Evolutionary conservation across 2,329 filamentous ascomycete species (phyloP).

Genomic region (Fusarium stilboides): DNA sequence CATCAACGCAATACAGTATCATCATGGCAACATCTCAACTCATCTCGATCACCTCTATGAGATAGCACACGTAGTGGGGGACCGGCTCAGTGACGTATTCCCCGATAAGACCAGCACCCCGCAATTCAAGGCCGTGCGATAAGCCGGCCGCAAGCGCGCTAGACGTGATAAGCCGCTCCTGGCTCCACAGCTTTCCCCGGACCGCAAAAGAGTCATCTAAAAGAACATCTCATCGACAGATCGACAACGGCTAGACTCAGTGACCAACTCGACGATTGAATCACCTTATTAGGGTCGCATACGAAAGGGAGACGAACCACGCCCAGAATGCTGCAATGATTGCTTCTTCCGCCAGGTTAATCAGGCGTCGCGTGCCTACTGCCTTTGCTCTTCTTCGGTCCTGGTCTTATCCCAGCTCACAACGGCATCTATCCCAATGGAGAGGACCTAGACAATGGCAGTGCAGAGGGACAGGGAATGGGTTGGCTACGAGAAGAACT

Average conservation of each 20-base stretch:
- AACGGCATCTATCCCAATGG: conserved; percentile 26
- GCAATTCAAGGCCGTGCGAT: conserved; percentile 31
- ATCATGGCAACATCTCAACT: conserved; percentile 1
- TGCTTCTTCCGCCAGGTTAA: conserved; percentile 39
- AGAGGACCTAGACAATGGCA: conserved; percentile 11
- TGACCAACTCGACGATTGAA: not conserved
- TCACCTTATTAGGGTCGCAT: not conserved
- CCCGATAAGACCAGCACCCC: conserved; percentile 31
- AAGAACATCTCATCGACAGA: conserved; percentile 9
- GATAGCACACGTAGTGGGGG: conserved; percentile 25
- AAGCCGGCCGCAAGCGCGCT: conserved; percentile 39
- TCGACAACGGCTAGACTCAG: not conserved
- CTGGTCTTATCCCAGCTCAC: conserved; percentile 10
- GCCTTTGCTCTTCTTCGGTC: conserved; percentile 21
- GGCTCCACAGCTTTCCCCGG: conserved; percentile 25
- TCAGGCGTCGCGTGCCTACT: conserved; percentile 43
- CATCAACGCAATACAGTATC: not conserved
- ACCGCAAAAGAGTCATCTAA: conserved; percentile 39
- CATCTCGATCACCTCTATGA: conserved; percentile 4
- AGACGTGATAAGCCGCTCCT: conserved; percentile 15
- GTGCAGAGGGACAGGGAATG: not conserved
- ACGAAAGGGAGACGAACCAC: not conserved
- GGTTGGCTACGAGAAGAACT: conserved; percentile 16
- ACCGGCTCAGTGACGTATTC: conserved; percentile 41
- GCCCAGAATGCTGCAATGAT: conserved; percentile 47